Conservation (phyloP, 169 alveolate genomes). For the Plasmodium yoelii region DNA sequence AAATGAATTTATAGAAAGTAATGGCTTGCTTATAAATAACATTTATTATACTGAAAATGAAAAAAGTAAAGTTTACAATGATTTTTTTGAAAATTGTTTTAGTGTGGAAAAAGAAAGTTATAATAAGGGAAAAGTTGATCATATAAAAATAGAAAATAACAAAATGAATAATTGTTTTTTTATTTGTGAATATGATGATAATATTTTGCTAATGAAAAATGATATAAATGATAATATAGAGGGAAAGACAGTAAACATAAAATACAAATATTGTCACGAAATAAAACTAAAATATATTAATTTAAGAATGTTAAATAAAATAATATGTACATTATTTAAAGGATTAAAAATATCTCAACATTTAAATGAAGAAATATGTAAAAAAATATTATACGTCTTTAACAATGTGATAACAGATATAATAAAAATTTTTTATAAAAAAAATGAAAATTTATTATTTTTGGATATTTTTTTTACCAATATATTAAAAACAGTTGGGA, state of each 20-base stretch:
- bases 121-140: background rate
- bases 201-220: slow-evolving; percentile 19
- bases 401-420: slow-evolving; percentile 24
- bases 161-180: slow-evolving; percentile 8
- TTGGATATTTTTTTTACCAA: slow-evolving; percentile 31
- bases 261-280: slow-evolving; percentile 4
- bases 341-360: slow-evolving; percentile 47
- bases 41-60: slow-evolving; percentile 3
- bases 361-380: slow-evolving; percentile 6
- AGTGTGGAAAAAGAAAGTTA: background rate
- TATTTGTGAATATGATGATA: slow-evolving; percentile 27
- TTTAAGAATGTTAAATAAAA: slow-evolving; percentile 29
- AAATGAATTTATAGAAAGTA: background rate
- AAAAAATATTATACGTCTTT: slow-evolving; percentile 20
- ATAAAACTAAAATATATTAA: slow-evolving; percentile 8
- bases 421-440: slow-evolving; percentile 25
- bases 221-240: background rate
- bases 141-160: background rate
- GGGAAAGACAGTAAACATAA: background rate
- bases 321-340: slow-evolving; percentile 38
- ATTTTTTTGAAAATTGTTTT: slow-evolving; percentile 7
- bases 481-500: slow-evolving; percentile 19
- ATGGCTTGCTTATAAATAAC: background rate
- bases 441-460: slow-evolving; percentile 24
- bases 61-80: background rate